Base-by-base conservation (phyloP, 768 basidiomycete genomes). In the Phaffia australis region DNA sequence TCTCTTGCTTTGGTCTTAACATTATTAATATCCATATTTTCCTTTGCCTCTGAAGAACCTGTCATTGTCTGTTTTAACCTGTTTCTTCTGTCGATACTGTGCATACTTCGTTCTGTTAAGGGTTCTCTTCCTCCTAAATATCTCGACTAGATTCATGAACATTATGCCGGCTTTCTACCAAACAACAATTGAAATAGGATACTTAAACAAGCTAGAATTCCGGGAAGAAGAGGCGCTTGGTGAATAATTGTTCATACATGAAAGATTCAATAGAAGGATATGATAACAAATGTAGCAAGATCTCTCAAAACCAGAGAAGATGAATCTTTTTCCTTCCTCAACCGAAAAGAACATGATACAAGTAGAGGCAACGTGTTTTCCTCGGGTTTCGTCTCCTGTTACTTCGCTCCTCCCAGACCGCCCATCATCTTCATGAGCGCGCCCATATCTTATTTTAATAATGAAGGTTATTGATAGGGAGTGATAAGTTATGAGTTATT, bases 371-470 rank as follows among this genome's bases (percentile, higher is more conserved):
- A 11, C 35, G 35, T 42, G 11, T 11, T 42, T 5, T 11, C 35
- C 35, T 4, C 11, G 6, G 11, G 4, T 11, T 11, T 42, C 11
- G 35, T 42, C 11, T 42, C 11, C 35, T 4, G 6, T 11, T 42
- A 42, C n/a, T 56, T 79, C 77, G 49, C 76, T 68, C 62, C 32
- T 42, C 69, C 69, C 60, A 74, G 71, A 3, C 78, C 72, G 18
- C 80, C 79, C 74, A 79, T 76, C 76, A 78, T 76, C 70, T 75
- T 75, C 78, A 78, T 78, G 69, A 79, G 65, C 32, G 70, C 68
- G n/a, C 69, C 65, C 73, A 78, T 75, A 50, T 79, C 77, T 72
- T 70, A 49, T 62, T 71, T 69, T 42, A 25, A 23, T 11, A 59
- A 47, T 1, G 48, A 15, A 60, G 18, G 27, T 47, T 11, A 42